phyloP scores from a whole-genome alignment of 2,329 filamentous ascomycete genomes.

The Talaromyces pinophilus region DNA sequence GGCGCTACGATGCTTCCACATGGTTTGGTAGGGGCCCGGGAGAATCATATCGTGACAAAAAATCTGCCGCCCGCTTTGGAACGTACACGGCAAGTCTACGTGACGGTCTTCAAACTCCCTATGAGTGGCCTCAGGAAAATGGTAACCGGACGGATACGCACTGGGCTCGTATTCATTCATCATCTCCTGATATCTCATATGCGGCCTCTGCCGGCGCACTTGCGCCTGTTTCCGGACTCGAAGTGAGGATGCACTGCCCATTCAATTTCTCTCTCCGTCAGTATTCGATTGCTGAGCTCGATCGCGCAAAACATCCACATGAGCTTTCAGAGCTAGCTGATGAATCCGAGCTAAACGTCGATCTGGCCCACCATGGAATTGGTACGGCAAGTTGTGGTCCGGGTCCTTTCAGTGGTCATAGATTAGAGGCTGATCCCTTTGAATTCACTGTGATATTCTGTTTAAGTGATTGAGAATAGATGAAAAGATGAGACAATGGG shows the following conservation, averaged over 20 bases:
- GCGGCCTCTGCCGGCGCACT: slow-evolving; percentile 23
- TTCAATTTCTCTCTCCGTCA: slow-evolving; percentile 28
- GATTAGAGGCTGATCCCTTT: slow-evolving; percentile 30
- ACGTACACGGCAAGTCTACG: slow-evolving; percentile 24
- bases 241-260: background rate
- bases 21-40: slow-evolving; percentile 34
- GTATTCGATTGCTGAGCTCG: slow-evolving; percentile 26
- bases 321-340: slow-evolving; percentile 31
- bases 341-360: slow-evolving; percentile 31
- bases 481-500: background rate
- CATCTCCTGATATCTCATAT: slow-evolving; percentile 22
- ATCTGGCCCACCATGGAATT: slow-evolving; percentile 36
- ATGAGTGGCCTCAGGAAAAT: slow-evolving; percentile 33
- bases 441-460: slow-evolving; percentile 30
- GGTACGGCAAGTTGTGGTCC: slow-evolving; percentile 33
- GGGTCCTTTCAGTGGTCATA: slow-evolving; percentile 29
- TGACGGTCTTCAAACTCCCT: slow-evolving; percentile 29
- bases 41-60: slow-evolving; percentile 33
- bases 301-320: slow-evolving; percentile 27
- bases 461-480: slow-evolving; percentile 10
- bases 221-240: background rate
- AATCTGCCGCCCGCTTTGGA: slow-evolving; percentile 28
- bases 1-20: slow-evolving; percentile 23
- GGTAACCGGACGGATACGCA: slow-evolving; percentile 30
- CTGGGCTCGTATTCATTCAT: slow-evolving; percentile 40